Base-by-base conservation (phyloP, 306 rosid genomes). In the Trifolium dubium region DNA sequence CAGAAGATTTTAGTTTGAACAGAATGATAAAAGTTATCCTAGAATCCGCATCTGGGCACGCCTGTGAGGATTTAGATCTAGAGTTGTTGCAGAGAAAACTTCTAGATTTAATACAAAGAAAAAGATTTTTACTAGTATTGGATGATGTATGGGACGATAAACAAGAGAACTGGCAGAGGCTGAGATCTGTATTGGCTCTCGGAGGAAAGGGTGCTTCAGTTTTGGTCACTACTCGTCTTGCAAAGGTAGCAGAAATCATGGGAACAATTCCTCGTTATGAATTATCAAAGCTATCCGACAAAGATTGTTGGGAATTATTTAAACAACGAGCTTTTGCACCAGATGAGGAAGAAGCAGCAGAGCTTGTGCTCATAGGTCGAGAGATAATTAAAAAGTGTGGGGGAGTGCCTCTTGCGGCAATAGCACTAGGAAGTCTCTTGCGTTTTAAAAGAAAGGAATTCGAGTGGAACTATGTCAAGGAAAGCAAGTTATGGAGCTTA, bases 321-420 rank as follows among this genome's bases (percentile, higher is more conserved):
- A 53, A 53, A 53, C 60, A 53, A 53, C 60, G 60, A 53, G 60
- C 60, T 18, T 53, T 53, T 53, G 60, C 30, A 3, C 13, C 60
- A 53, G 18, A 53, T 53, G 60, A 53, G 60, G 60, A 18, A 5
- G 13, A 53, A 53, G 10, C 2, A 4, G 30, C 11, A 3, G 31
- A 53, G 5, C 60, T 53, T 18, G 30, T 53, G 31, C 11, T 53
- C 30, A 53, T 53, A 53, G 60, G 60, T 30, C 18, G 18, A 5
- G 60, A 53, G 60, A 76, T 76, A 17, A 8, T 44, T 19, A 56
- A 19, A 17, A 76, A 76, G 29, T 76, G 80, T 58, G 62, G 60
- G 0, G 74, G 74, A 30, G 59, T 68, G 3, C 69, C 74, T 67
- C 69, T 76, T 17, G 80, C 74, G 3, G 74, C 74, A 12, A 76